These are phyloP conservation scores for Helichrysum umbraculigerum DNA, from an alignment of 129 eudicot species.

Conservation along the genomic window DNA sequence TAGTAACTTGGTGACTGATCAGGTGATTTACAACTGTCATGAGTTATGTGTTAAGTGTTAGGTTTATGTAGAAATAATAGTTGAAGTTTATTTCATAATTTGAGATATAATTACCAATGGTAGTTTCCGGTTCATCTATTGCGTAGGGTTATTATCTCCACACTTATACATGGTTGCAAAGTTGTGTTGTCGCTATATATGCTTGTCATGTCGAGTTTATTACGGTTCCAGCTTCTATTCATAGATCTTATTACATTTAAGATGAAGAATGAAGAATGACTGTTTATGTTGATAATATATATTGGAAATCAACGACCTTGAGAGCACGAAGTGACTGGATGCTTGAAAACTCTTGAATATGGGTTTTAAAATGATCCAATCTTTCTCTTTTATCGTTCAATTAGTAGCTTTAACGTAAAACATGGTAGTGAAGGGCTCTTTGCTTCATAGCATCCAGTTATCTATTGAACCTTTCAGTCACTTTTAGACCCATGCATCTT, in stretches of 20 bases:
- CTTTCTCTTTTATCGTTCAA: not conserved
- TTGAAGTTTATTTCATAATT: no score
- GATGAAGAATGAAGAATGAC: not conserved
- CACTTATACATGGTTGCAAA: not conserved
- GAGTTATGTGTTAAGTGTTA: no score
- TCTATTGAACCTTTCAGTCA: not conserved
- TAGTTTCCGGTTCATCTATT: no score
- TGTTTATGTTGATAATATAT: not conserved
- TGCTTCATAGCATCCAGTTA: not conserved
- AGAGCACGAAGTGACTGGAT: not conserved
- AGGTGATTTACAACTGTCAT: not conserved
- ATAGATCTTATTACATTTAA: not conserved
- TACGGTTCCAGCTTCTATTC: not conserved
- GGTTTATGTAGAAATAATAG: no score
- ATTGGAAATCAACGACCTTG: not conserved
- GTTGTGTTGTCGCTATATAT: not conserved
- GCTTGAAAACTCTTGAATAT: not conserved
- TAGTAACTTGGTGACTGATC: conserved; percentile 1
- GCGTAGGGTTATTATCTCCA: not conserved
- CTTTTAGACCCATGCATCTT: not conserved
- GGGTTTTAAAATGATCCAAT: not conserved
- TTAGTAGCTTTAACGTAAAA: not conserved
- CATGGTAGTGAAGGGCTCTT: not conserved
- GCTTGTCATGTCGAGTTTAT: not conserved
- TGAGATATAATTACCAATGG: no score